A percentile compares a stretch with the other conserved stretches of the same genome.
Conservation (phyloP, 2,329 filamentous ascomycete species). For the Chrysoporthe cubensis region DNA sequence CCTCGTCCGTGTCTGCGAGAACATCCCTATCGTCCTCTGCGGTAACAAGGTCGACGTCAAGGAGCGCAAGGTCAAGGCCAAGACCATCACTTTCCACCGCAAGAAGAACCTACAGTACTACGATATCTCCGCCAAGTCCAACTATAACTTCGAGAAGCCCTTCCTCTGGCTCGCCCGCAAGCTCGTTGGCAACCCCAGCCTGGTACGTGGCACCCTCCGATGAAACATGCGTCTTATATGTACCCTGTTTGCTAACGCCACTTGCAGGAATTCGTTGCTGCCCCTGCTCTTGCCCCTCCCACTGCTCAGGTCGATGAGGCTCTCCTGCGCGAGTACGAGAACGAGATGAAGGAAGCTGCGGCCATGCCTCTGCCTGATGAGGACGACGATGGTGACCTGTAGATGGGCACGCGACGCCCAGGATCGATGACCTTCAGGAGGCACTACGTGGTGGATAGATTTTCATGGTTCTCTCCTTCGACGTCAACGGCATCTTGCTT, state of each 20-base stretch:
- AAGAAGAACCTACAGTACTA: conserved; percentile 99
- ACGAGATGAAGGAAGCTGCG: conserved; percentile 85
- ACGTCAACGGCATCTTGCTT: conserved; percentile 30
- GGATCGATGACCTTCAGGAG: conserved; percentile 13
- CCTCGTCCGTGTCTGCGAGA: conserved; percentile 98
- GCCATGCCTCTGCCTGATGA: conserved; percentile 89
- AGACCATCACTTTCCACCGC: conserved; percentile 99
- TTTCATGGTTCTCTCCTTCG: conserved; percentile 27
- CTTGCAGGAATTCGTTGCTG: conserved; percentile 91
- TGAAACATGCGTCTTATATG: background rate
- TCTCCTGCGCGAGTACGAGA: conserved; percentile 79
- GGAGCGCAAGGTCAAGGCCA: conserved; percentile 99
- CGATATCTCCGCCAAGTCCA: conserved; percentile 99
- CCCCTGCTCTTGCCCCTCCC: conserved; percentile 90
- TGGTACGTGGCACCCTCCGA: conserved; percentile 61
- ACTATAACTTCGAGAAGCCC: conserved; percentile 99
- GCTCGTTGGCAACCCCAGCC: conserved; percentile 88
- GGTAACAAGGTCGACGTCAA: conserved; percentile 99
- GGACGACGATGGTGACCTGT: conserved; percentile 76
- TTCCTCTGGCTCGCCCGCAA: conserved; percentile 99
- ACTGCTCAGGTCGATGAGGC: conserved; percentile 87
- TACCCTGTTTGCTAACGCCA: conserved; percentile 34
- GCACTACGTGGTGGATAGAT: conserved; percentile 29
- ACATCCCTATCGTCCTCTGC: conserved; percentile 96
- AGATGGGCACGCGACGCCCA: conserved; percentile 39